These are phyloP conservation scores for Geranomyces michiganensis DNA, from an alignment of 192 early-diverging fungal genomes.

Conservation along the genomic window DNA sequence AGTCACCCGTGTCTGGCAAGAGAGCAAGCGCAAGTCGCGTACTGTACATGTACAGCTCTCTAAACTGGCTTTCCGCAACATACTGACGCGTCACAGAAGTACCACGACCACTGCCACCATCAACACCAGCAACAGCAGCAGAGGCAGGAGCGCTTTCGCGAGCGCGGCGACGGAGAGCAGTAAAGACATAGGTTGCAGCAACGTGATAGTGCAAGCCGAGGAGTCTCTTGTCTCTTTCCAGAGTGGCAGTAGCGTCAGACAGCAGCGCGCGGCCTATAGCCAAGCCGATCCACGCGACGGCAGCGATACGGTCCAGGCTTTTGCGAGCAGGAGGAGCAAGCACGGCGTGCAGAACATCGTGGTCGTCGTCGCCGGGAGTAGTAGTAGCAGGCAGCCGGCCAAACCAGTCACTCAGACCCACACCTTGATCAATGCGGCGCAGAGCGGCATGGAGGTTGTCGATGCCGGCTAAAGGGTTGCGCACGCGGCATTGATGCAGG, in stretches of 20 bases:
- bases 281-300: slow-evolving; percentile 1
- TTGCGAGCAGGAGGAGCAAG: background rate
- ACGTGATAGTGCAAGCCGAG: slow-evolving; percentile 20
- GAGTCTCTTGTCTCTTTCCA: background rate
- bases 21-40: background rate
- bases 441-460: slow-evolving; percentile 2
- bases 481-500: background rate
- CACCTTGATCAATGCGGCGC: background rate
- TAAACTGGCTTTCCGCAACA: background rate
- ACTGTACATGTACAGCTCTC: background rate
- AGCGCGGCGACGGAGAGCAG: background rate
- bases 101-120: background rate
- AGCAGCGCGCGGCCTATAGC: slow-evolving; percentile 9
- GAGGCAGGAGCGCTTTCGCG: background rate
- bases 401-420: slow-evolving; percentile 14
- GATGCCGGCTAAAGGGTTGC: slow-evolving; percentile 8
- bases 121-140: too few species aligned
- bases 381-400: background rate
- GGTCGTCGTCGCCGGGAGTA: slow-evolving; percentile 13
- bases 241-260: too few species aligned
- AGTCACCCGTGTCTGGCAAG: background rate
- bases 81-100: background rate
- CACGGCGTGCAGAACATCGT: slow-evolving; percentile 1
- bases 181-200: background rate
- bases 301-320: background rate